A percentile compares a stretch with the other conserved stretches of the same genome.
These are phyloP conservation scores for Fusarium robinianum DNA, from an alignment of 2,329 filamentous ascomycete genomes.

Conservation along the genomic window DNA sequence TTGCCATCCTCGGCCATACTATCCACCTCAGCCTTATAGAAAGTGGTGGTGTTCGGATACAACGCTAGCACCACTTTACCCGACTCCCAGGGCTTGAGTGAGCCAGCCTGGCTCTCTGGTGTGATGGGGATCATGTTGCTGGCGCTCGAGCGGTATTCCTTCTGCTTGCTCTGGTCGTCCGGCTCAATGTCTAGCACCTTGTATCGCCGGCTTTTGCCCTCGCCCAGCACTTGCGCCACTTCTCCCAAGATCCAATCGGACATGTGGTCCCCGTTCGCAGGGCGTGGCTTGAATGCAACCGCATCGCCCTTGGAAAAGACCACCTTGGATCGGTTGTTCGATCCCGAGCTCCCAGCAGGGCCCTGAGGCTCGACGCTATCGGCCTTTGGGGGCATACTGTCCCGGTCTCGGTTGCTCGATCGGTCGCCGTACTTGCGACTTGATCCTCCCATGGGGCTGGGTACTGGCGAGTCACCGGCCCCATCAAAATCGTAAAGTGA, in stretches of 20 bases:
- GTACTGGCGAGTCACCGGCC: conserved; percentile 51
- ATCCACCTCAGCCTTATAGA: conserved; percentile 83
- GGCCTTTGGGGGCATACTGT: conserved; percentile 59
- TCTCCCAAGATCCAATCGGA: conserved; percentile 76
- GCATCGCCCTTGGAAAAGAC: conserved; percentile 65
- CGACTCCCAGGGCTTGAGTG: conserved; percentile 62
- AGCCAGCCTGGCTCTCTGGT: conserved; percentile 52
- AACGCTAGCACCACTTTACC: conserved; percentile 76
- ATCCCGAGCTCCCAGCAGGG: conserved; percentile 41
- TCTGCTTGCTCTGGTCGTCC: conserved; percentile 68
- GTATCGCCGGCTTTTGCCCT: conserved; percentile 77
- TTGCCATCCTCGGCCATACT: conserved; percentile 62
- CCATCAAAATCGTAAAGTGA: conserved; percentile 52
- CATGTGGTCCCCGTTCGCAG: conserved; percentile 50
- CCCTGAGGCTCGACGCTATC: conserved; percentile 61
- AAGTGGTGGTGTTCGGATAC: conserved; percentile 83
- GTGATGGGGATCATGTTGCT: conserved; percentile 80
- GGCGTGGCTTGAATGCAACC: conserved; percentile 68
- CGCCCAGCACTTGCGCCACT: conserved; percentile 74
- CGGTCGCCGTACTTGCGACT: conserved; percentile 45
- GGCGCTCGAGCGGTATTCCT: conserved; percentile 72
- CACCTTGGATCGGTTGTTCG: conserved; percentile 53
- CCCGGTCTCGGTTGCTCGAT: conserved; percentile 49
- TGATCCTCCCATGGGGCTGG: conserved; percentile 47
- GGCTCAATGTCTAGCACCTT: conserved; percentile 81